Evolutionary conservation across 345 rosid species (phyloP), one percentile per base, ranked within the genome.

Genomic region (Syzygium aromaticum): DNA sequence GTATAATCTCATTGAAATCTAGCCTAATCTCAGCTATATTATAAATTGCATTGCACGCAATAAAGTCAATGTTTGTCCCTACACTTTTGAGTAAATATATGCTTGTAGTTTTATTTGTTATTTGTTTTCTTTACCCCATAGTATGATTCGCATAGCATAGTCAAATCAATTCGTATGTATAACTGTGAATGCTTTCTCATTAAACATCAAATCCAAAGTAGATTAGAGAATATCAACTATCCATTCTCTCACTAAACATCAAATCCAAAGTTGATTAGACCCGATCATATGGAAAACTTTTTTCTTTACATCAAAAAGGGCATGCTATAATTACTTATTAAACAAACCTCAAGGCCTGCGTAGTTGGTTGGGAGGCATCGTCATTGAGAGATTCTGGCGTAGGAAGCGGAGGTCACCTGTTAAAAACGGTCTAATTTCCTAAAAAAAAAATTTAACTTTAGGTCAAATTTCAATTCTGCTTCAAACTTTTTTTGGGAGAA

Each of bases 361-460:
- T 17, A 28, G 40, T 28, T 28, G 40, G 77, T 14, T 11, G 22
- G 22, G 30, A 14, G 33, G 77, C 3, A 19, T 63, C 21, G 8
- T 14, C 5, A 0, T 1, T 30, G 17, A 28, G 40, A 63, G 11
- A 28, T 28, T 63, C 14, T 8, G 14, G 0, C 0, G 6, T 0
- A 5, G 38, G 38, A 8, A n/a, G 4, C 0, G 22, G 0, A 63
- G 5, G 19, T 63, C 22, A 15, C 40, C 2, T 1, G 15, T 64
- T 64, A 33, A 67, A 30, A 30, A 33, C 1, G 21, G 25, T 33
- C 38, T 33, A 33, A 33, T 28, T 17, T 6, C 46, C 6, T 64
- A 17, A 33, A 33, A 16, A 0, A 0, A 33, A 17, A 2, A 0
- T 11, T 5, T 6, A 64, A 64, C 0, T 30, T 67, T 67, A 8